A percentile compares a stretch with the other conserved stretches of the same genome.
Conservation (phyloP, 495 filamentous ascomycete species). For the Xylaria castorea region DNA sequence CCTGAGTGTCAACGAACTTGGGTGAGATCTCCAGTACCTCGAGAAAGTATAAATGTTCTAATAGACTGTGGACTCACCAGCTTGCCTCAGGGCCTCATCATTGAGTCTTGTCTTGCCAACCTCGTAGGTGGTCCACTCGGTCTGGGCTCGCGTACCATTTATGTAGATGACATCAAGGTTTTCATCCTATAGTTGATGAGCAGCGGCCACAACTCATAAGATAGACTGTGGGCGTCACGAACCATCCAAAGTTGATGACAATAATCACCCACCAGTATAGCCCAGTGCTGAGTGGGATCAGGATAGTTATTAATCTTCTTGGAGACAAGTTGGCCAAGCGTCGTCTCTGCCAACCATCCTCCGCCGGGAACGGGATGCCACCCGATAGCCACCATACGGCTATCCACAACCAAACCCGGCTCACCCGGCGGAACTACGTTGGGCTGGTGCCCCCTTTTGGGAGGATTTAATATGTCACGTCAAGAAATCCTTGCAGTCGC, state of each 20-base stretch:
- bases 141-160: conserved; percentile 43
- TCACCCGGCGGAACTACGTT: conserved; percentile 47
- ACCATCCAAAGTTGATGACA: conserved; percentile 54
- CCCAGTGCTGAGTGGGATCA: conserved; percentile 60
- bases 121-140: conserved; percentile 48
- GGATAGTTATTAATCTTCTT: conserved; percentile 50
- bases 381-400: conserved; percentile 49
- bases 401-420: conserved; percentile 37
- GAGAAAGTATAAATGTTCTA: neutral
- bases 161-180: conserved; percentile 54
- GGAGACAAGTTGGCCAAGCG: conserved; percentile 51
- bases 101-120: conserved; percentile 55
- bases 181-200: conserved; percentile 47
- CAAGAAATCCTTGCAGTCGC: neutral
- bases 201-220: neutral
- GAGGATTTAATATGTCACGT: conserved; percentile 11
- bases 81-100: conserved; percentile 52
- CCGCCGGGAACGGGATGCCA: conserved; percentile 58
- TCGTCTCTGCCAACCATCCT: conserved; percentile 54
- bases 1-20: conserved; percentile 29
- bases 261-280: conserved; percentile 54
- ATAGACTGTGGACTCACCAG: conserved; percentile 37
- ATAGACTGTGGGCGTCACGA: conserved; percentile 3
- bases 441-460: conserved; percentile 44
- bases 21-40: neutral